Evolutionary conservation across 2,329 filamentous ascomycete species (phyloP), one percentile per base, ranked within the genome.

Genomic region (Aspergillus sojae): DNA sequence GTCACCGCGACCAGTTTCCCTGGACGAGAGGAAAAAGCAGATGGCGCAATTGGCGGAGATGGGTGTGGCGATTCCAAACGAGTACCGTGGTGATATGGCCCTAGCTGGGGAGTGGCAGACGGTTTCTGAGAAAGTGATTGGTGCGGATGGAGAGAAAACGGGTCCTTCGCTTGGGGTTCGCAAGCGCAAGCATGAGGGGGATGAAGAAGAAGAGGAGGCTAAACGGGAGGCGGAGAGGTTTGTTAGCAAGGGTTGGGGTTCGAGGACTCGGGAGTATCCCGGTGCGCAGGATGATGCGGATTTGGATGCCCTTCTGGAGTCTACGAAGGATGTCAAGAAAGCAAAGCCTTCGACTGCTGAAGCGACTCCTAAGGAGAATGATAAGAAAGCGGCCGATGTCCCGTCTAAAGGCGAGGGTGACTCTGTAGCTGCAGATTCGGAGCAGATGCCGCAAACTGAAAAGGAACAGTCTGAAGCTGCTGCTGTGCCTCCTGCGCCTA

Each of bases 71-170:
- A 86, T 98, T 60, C 95, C 95, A 0, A 89, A 92, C 52, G 89
- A 91, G 68, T 88, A 92, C 62, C 84, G 92, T 63, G 84, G 86
- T 2, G 92, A 95, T 64, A 88, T 97, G 87, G 93, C 94, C 5
- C 88, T 97, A 82, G 89, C 90, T 4, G 93, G 95, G 36, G 91
- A 96, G 59, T 99, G 94, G 94, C 88, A 92, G 63, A 88, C 86
- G 6, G 86, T 92, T 46, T 84, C 87, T 52, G 83, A 82, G 67
- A 79, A 70, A 34, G 69, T 71, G 26, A 72, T 80, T 43, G 64
- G 64, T 34, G 45, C 66, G 23, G 65, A 71, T 30, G 71, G 74
- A 5, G 81, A 83, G 12, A 76, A 77, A 16, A 75, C 83, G 23
- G 79, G 80, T 6, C 68, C 77, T 39, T 81, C 78, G 55, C 69